These are phyloP conservation scores for Blastobotrys petasosporus DNA, from an alignment of 1,139 yeast genomes.

Conservation along the genomic window DNA sequence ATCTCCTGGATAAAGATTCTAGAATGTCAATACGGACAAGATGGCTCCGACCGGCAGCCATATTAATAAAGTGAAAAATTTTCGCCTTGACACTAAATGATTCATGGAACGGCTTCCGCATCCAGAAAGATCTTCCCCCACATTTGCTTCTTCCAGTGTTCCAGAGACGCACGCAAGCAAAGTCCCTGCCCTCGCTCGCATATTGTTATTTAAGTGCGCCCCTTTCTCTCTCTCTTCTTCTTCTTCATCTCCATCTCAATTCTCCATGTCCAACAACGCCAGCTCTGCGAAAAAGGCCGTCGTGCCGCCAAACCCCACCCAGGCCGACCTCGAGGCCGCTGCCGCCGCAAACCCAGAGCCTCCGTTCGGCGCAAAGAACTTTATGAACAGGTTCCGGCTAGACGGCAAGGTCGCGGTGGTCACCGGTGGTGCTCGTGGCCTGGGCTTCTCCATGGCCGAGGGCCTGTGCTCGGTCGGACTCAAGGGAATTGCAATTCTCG, in stretches of 20 bases:
- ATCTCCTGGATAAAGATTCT: too few relatives aligned
- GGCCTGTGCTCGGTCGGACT: conserved; percentile 67
- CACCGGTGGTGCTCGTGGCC: conserved; percentile 69
- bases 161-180: too few relatives aligned
- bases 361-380: conserved; percentile 36
- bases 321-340: conserved; percentile 36
- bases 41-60: too few relatives aligned
- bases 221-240: not conserved
- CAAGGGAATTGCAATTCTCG: conserved; percentile 51
- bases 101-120: not conserved
- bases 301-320: conserved; percentile 38
- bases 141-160: not conserved
- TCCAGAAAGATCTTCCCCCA: not conserved
- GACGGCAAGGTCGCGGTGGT: conserved; percentile 63
- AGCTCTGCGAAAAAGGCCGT: conserved; percentile 33
- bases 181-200: too few relatives aligned
- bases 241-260: not conserved
- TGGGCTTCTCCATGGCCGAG: conserved; percentile 58
- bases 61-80: not conserved
- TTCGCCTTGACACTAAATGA: not conserved
- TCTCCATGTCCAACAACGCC: conserved; percentile 8
- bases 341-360: conserved; percentile 32
- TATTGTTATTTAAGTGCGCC: not conserved
- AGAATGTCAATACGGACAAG: too few relatives aligned
- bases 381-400: conserved; percentile 45